phyloP scores from a whole-genome alignment of 345 rosid genomes.

The Firmiana major region DNA sequence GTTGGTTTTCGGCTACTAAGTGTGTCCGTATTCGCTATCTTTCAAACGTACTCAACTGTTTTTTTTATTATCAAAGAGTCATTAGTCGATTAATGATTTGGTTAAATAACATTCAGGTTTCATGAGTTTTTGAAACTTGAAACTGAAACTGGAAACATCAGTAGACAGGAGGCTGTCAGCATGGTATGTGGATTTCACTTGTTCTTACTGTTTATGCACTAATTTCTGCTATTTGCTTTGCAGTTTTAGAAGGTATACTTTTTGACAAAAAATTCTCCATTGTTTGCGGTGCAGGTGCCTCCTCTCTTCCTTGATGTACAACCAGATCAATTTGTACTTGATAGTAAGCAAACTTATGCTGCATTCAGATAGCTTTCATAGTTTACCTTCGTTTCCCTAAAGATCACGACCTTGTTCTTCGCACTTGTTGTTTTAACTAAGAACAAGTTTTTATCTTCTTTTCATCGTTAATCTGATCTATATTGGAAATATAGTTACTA shows the following conservation, averaged over 20 bases:
- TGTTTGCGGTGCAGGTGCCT: constrained; percentile 57
- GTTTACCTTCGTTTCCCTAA: neutral
- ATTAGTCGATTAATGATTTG: constrained; percentile 7
- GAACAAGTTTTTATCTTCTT: neutral
- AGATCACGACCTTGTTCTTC: neutral
- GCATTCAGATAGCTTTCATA: constrained; percentile 2
- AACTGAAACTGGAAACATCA: constrained; percentile 93
- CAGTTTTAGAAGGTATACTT: neutral
- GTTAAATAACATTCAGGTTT: constrained; percentile 50
- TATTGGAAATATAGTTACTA: neutral
- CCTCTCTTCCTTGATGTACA: constrained; percentile 88
- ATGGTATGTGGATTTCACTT: constrained; percentile 51
- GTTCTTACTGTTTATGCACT: neutral
- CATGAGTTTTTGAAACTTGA: constrained; percentile 92
- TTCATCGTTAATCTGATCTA: neutral
- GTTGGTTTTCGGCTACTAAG: neutral
- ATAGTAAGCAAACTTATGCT: constrained; percentile 54
- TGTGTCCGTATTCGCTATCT: neutral
- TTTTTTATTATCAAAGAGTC: neutral
- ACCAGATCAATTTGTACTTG: constrained; percentile 78
- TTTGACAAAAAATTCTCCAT: neutral
- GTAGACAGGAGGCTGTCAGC: constrained; percentile 97
- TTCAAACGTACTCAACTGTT: neutral
- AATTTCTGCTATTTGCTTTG: neutral
- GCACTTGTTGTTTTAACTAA: neutral